phyloP scores from a whole-genome alignment of 352 stramenopile genomes.

The Phytopythium mirpurense region DNA sequence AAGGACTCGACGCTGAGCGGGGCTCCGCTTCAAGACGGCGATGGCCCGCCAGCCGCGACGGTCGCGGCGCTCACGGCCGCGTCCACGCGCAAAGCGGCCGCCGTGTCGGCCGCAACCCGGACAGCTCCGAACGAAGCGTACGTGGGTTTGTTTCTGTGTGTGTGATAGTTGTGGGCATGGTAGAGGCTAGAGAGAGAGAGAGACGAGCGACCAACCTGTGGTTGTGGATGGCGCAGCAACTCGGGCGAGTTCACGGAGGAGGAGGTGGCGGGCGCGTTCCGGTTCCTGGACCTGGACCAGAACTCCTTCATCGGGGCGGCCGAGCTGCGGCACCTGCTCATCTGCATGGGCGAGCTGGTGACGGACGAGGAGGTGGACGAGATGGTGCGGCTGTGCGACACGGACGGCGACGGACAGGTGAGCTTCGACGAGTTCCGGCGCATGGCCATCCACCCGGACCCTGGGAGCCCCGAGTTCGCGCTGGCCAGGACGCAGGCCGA shows the following conservation, averaged over 20 bases:
- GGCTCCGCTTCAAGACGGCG: conserved; percentile 6
- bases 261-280: conserved; percentile 89
- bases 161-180: neutral
- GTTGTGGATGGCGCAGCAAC: conserved; percentile 11
- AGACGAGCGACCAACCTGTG: no score
- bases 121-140: conserved; percentile 21
- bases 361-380: conserved; percentile 92
- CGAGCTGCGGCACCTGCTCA: conserved; percentile 91
- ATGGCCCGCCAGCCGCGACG: conserved; percentile 17
- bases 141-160: conserved; percentile 8
- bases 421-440: conserved; percentile 89
- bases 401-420: conserved; percentile 90
- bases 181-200: no score
- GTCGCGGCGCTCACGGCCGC: conserved; percentile 13
- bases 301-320: conserved; percentile 92
- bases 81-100: conserved; percentile 17
- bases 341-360: conserved; percentile 95
- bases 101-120: conserved; percentile 16
- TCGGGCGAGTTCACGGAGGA: conserved; percentile 88
- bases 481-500: conserved; percentile 20
- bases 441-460: conserved; percentile 90
- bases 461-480: conserved; percentile 72
- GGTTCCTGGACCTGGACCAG: conserved; percentile 92
- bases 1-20: conserved; percentile 42
- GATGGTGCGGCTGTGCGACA: conserved; percentile 93